phyloP scores from a whole-genome alignment of 192 early-diverging fungal genomes.

The Rhizophagus sp. region DNA sequence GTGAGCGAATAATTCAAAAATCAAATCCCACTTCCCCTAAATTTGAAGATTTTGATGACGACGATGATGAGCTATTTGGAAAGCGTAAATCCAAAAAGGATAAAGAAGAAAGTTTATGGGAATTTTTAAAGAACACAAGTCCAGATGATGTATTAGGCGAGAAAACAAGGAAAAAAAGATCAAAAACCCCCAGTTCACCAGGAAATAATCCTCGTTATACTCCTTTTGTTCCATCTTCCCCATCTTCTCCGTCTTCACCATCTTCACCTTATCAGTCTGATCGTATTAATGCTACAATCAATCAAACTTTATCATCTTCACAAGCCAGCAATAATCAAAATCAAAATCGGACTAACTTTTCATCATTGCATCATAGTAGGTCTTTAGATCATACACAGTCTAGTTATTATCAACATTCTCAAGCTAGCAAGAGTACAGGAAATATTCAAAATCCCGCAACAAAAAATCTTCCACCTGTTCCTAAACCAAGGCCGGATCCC shows the following conservation, averaged over 20 bases:
- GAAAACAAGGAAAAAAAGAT: constrained; percentile 15
- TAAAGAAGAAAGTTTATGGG: constrained; percentile 30
- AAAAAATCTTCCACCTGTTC: neutral
- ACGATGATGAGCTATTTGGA: neutral
- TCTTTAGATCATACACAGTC: neutral
- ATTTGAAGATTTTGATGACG: neutral
- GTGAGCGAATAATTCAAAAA: neutral
- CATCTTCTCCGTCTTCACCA: neutral
- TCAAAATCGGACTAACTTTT: neutral
- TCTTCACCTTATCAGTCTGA: neutral
- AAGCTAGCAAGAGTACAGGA: neutral
- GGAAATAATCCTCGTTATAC: constrained; percentile 6
- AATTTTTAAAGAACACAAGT: constrained; percentile 29
- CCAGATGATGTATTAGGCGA: constrained; percentile 25
- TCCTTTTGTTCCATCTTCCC: neutral
- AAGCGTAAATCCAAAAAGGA: constrained; percentile 10
- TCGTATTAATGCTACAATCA: neutral
- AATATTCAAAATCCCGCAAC: neutral
- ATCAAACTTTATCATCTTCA: neutral
- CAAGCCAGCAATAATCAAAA: neutral
- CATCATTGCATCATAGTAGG: neutral
- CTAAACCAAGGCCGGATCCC: constrained; percentile 15
- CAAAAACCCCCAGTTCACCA: neutral
- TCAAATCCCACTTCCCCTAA: neutral
- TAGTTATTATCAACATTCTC: neutral